Evolutionary conservation across 257 asterid genomes (phyloP).

Genomic region (Gentiana straminea): DNA sequence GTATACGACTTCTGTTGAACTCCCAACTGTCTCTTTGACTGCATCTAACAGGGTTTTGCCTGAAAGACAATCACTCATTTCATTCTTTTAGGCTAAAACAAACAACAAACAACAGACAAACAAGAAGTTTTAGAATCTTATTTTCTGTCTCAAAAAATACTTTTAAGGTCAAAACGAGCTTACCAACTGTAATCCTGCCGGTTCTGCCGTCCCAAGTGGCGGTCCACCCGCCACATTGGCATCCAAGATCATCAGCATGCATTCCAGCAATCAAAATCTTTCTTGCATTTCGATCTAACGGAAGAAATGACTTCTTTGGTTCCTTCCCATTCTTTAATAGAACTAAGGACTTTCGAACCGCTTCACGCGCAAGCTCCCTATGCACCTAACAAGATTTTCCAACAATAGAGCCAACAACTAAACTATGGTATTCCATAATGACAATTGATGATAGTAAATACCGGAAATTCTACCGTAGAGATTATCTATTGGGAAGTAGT

Average conservation of each 20-base stretch:
- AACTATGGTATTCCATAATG: too few relatives aligned
- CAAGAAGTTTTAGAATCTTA: not conserved
- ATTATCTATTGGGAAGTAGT: too few relatives aligned
- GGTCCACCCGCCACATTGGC: constrained; percentile 88
- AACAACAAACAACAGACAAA: not conserved
- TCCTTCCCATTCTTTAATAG: constrained; percentile 67
- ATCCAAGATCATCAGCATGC: constrained; percentile 70
- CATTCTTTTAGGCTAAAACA: not conserved
- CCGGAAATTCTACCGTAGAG: too few relatives aligned
- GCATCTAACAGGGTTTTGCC: constrained; percentile 88
- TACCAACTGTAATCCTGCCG: constrained; percentile 67
- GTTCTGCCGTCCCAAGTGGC: constrained; percentile 66
- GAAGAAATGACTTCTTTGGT: constrained; percentile 48
- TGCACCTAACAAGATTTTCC: constrained; percentile 14
- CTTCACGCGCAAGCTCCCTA: constrained; percentile 28
- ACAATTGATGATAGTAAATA: too few relatives aligned
- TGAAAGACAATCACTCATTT: constrained; percentile 7
- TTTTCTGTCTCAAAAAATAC: too few relatives aligned
- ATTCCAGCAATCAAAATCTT: constrained; percentile 54
- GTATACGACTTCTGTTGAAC: constrained; percentile 44
- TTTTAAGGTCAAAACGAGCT: not conserved
- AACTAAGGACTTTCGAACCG: constrained; percentile 45
- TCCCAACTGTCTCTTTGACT: constrained; percentile 45
- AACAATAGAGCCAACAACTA: not conserved
- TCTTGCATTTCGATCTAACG: constrained; percentile 41